Evolutionary conservation across 352 stramenopile species (phyloP).

Genomic region (Phytopythium ostracodes): DNA sequence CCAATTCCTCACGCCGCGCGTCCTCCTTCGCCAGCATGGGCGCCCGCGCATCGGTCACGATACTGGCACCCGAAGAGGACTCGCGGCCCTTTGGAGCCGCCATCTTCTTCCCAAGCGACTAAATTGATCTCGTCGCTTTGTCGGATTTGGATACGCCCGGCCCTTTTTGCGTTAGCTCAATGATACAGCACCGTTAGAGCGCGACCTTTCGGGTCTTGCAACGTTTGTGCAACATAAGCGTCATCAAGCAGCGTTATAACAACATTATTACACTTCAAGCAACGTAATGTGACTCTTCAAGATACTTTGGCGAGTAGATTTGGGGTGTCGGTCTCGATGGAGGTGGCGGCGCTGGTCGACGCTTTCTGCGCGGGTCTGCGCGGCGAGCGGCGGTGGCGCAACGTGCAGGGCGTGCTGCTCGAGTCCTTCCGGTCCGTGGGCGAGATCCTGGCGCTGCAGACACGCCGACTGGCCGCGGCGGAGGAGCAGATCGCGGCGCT

Average conservation of each 20-base stretch:
- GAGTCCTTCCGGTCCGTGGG: constrained; percentile 36
- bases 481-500: constrained; percentile 18
- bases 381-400: constrained; percentile 53
- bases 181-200: not conserved
- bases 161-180: not conserved
- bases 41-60: constrained; percentile 2
- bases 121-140: not conserved
- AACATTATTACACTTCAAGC: not conserved
- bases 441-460: constrained; percentile 34
- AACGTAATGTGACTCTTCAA: too few species aligned
- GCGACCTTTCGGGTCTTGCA: constrained; percentile 3
- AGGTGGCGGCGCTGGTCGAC: not conserved
- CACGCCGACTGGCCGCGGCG: constrained; percentile 14
- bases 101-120: not conserved
- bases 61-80: not conserved
- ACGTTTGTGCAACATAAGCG: not conserved
- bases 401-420: constrained; percentile 51
- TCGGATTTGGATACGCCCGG: not conserved
- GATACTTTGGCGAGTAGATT: too few species aligned
- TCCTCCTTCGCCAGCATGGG: constrained; percentile 3
- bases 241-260: not conserved
- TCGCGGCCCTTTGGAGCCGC: not conserved
- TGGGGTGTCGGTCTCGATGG: not conserved
- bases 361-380: constrained; percentile 22
- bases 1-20: constrained; percentile 22